phyloP scores from a whole-genome alignment of 306 rosid genomes.

The Bauhinia variegata region DNA sequence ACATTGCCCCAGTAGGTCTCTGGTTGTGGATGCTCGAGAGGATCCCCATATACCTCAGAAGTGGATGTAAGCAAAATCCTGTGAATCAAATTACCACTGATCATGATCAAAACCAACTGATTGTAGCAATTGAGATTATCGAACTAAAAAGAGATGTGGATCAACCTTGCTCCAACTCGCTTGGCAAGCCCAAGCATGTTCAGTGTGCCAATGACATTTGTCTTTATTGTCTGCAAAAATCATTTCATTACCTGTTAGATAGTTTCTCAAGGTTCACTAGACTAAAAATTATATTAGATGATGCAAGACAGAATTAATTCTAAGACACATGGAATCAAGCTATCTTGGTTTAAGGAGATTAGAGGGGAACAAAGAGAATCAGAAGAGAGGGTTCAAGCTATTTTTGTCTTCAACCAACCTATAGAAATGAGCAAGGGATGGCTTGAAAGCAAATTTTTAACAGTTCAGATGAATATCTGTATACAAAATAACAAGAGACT shows the following conservation, averaged over 20 bases:
- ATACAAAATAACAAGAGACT: no score
- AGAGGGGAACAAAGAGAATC: neutral
- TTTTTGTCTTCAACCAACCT: neutral
- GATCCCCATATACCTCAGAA: constrained; percentile 97
- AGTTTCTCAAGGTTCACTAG: constrained; percentile 24
- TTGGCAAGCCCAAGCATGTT: constrained; percentile 89
- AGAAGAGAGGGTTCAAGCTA: neutral
- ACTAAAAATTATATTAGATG: constrained; percentile 9
- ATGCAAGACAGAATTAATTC: constrained; percentile 9
- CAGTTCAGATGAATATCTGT: constrained; percentile 5
- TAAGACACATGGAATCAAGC: constrained; percentile 1
- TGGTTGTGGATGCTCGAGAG: constrained; percentile 89
- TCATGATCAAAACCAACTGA: constrained; percentile 33
- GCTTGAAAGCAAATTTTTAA: constrained; percentile 14
- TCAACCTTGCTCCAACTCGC: constrained; percentile 96
- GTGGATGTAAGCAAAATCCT: constrained; percentile 98
- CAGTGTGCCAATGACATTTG: constrained; percentile 81
- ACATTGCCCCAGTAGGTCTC: constrained; percentile 98
- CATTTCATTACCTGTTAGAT: constrained; percentile 34
- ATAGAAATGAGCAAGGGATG: constrained; percentile 5
- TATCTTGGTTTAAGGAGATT: neutral
- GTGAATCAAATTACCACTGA: constrained; percentile 33
- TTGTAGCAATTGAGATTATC: constrained; percentile 27
- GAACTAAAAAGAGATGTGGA: neutral
- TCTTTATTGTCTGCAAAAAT: constrained; percentile 71